Evolutionary conservation across 371 early-diverging fungal species (phyloP).

Genomic region (Mucor mucedo): DNA sequence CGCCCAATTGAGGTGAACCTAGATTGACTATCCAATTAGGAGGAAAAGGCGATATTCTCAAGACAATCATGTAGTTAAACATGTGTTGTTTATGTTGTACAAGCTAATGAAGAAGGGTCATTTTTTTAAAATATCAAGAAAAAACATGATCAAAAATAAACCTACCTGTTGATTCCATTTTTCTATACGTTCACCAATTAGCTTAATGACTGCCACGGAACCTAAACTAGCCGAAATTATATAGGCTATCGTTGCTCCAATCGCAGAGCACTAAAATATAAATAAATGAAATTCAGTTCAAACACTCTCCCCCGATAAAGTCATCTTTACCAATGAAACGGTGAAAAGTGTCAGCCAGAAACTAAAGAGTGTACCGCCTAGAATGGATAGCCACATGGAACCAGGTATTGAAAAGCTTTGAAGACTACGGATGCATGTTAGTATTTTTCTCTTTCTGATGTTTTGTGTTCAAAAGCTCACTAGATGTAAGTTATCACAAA

Average conservation of each 20-base stretch:
- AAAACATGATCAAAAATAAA: too few relatives aligned
- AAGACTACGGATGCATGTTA: conserved; percentile 38
- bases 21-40: conserved; percentile 72
- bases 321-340: conserved; percentile 52
- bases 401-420: conserved; percentile 74
- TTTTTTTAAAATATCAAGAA: not conserved
- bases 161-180: conserved; percentile 67
- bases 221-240: conserved; percentile 62
- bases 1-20: conserved; percentile 66
- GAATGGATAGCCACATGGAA: conserved; percentile 71
- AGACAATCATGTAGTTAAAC: conserved; percentile 67
- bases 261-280: conserved; percentile 52
- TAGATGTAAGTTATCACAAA: conserved; percentile 62
- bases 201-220: conserved; percentile 55
- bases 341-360: conserved; percentile 62
- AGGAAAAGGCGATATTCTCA: conserved; percentile 62
- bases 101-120: conserved; percentile 31
- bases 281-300: not conserved
- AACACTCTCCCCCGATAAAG: not conserved
- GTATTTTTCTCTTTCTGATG: not conserved
- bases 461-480: conserved; percentile 36
- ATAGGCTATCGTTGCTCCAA: conserved; percentile 66
- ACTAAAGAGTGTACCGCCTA: conserved; percentile 67
- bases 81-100: conserved; percentile 63
- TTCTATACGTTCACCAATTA: conserved; percentile 59